Base-by-base conservation (phyloP, 768 basidiomycete species). In the Termitomyces heimii region DNA sequence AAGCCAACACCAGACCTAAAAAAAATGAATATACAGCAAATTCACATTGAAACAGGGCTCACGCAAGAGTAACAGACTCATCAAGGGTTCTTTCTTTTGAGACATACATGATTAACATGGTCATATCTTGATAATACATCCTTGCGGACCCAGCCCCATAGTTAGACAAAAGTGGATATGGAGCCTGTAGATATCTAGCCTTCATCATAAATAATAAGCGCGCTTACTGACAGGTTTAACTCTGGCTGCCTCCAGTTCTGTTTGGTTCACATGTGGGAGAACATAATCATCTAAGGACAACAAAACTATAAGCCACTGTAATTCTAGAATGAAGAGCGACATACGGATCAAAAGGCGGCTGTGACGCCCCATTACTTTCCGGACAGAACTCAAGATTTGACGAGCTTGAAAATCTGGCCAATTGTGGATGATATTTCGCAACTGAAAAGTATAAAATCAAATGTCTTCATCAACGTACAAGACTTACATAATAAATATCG, bases 161-260 rank as follows among this genome's bases (percentile, higher is more conserved):
- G 62, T 79, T 79, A 5, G 78, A 72, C 1, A 81, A 66, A 39
- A 82, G 64, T 0, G 79, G 80, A 50, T 71, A 68, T 0, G 78
- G 78, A 4, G 77, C 77, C 63, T 69, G 59, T 68, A 20, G 13
- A 9, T 5, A 43, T 29, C 10, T 48, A 34, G 14, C 3, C 50
- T 45, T 42, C 9, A 29, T 16, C 1, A 14, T 35, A 13, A 3
- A 34, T 7, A 43, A 18, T 22, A 9, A 9, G 5, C 13, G 5
- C 26, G 9, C 6, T 26, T 32, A 18, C 55, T 44, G 10, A 56
- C 55, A 12, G 29, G 14, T 31, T 51, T 32, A 5, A 50, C 40
- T 40, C 35, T 31, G 8, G 55, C 49, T 32, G 47, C 40, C 26
- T 56, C 49, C 7, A 56, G 24, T 20, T 56, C 48, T 5, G 49